Evolutionary conservation across 192 early-diverging fungal genomes (phyloP), one percentile per base, ranked within the genome.

Genomic region (Gryganskiella cystojenkinii): DNA sequence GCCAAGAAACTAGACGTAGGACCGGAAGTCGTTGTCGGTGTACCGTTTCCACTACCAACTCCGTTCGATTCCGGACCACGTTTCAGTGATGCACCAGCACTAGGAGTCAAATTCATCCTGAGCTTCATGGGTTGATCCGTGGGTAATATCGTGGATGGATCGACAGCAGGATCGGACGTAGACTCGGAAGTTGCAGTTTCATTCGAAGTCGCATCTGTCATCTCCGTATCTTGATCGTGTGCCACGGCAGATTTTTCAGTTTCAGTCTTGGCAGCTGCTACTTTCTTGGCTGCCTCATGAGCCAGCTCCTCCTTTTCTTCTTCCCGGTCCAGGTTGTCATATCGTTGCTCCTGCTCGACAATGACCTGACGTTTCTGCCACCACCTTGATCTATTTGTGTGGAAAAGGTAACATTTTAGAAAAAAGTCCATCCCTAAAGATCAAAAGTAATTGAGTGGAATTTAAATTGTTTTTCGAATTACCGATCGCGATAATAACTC

Each of bases 401-500:
- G 55, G 6, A 56, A 25, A 13, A 42, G 25, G 11, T 5, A 44
- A 25, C 44, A 50, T 27, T 17, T 14, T 2, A 51, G 58, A 17
- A 59, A 52, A 20, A 42, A 54, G 4, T n/a, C n/a, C n/a, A n/a
- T n/a, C n/a, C n/a, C n/a, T 22, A 40, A 35, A 51, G 10, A 20
- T 15, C 33, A 35, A 57, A 14, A 49, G 14, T 0, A 49, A n/a
- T 17, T 42, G 22, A 81, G 11, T 17, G 1, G 5, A 0, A 20
- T 4, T 19, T 17, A 3, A 15, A 34, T 34, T 13, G 27, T 45
- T 17, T 28, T 45, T 15, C 70, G 37, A 40, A 5, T 68, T 86
- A 91, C 90, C 93, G 78, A 71, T 95, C 92, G 47, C 88, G 71
- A 69, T 93, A 98, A 69, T 90, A 98, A 59, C 91, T 84, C 30